Percentiles rank a stretch among this genome's conserved stretches.
Conservation (phyloP, 306 rosid species). For the Lathyrus sativus region DNA sequence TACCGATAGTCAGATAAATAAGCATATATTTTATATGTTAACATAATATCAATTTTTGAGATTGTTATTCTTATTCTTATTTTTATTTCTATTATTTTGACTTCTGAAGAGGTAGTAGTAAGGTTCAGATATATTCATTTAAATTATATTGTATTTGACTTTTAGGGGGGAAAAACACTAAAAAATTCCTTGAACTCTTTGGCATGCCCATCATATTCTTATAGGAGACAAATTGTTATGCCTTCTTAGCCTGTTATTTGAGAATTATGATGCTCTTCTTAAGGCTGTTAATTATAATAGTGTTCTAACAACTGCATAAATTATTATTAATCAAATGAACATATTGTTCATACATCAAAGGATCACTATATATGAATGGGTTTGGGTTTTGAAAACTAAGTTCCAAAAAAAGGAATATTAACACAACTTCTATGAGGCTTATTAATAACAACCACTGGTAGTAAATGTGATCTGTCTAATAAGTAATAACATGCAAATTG, state of each 20-base stretch:
- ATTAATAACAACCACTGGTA: constrained; percentile 2
- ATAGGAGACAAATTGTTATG: neutral
- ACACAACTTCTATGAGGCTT: no score
- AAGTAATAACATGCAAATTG: constrained; percentile 25
- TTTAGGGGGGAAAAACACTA: neutral
- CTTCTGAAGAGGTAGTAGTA: constrained; percentile 24
- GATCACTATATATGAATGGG: neutral
- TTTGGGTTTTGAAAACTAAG: constrained; percentile 6
- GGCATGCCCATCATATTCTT: constrained; percentile 22
- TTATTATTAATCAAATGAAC: neutral
- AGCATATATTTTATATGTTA: neutral
- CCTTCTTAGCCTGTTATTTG: constrained; percentile 5
- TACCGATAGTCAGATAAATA: neutral
- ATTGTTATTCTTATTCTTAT: neutral
- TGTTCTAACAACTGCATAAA: neutral
- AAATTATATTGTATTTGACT: constrained; percentile 12
- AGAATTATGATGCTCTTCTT: neutral
- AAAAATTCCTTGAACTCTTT: neutral
- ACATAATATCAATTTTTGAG: neutral
- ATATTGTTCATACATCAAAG: neutral
- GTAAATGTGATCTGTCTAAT: neutral
- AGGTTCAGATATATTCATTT: constrained; percentile 18
- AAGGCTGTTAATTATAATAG: neutral
- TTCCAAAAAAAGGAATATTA: neutral
- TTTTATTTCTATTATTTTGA: neutral